Base-by-base conservation (phyloP, 345 rosid genomes). In the Balakata baccata region DNA sequence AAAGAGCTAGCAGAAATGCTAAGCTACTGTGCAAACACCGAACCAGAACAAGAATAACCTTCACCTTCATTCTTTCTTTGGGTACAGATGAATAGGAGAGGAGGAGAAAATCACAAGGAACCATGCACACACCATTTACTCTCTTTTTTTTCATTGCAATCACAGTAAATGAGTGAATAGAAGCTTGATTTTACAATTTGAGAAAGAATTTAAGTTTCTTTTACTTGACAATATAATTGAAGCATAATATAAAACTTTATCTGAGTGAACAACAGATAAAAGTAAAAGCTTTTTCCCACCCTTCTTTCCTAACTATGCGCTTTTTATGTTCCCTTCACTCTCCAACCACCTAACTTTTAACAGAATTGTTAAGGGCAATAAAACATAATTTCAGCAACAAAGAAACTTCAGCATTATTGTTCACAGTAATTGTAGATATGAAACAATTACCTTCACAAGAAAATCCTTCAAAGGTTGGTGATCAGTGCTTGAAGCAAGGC, bases 391-490 rank as follows among this genome's bases (percentile, higher is more conserved):
- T 9, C 9, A 45, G 50, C 50, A 11, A 67, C 56, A 38, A 67
- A 14, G 25, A 13, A 70, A 23, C 39, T 63, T 58, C 56, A 43
- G 23, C 20, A 18, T 41, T 62, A 77, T 61, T 71, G 54, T 51
- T 41, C 37, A 18, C 29, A 17, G 51, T 71, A 51, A 59, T 53
- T 54, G 67, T 58, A 69, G 52, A 54, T 14, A 34, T 16, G 25
- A 70, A 68, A 75, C 69, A 52, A 90, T 84, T 87, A 90, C 98
- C 81, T 84, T 90, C 65, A 86, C 75, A 70, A 95, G 89, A 80
- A 90, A 95, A 71, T 95, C 98, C 71, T 76, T 84, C 86, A 89
- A 70, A 73, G 89, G 74, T 76, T 86, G 88, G 64, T 73, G 81
- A 81, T 84, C 87, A 61, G 84, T 72, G 80, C 86, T 77, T 20